Evolutionary conservation across 192 early-diverging fungal genomes (phyloP), one percentile per base, ranked within the genome.

Genomic region (Mortierella antarctica): DNA sequence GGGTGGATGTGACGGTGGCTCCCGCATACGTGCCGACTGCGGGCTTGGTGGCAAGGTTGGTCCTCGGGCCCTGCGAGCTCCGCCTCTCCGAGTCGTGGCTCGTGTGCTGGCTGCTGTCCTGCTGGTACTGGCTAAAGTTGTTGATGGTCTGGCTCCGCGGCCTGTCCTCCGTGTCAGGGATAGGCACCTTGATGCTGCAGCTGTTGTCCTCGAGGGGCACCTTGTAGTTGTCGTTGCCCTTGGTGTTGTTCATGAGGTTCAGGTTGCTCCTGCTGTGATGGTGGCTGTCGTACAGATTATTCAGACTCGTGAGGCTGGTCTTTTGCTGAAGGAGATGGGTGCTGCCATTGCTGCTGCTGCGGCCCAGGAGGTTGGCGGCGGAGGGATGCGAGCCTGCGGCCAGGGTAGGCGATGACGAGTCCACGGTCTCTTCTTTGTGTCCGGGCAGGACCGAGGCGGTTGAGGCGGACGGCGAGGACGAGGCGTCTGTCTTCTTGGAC

Each of bases 11-110:
- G 51, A 57, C 59, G 42, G 66, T 75, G 17, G 65, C 57, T 14
- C 55, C 21, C 6, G 61, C 52, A 59, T 64, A 76, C 21, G 65
- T 49, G 10, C 66, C 74, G 40, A 53, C 45, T 4, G 59, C 41
- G 41, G 73, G 73, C 58, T 74, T 74, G 51, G 73, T 74, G 17
- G 73, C 73, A n/a, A 59, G n/a, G 41, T 67, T 74, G 31, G 52
- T 74, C 65, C 49, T 74, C 46, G 73, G 73, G 21, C 50, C 65
- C 23, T 74, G 73, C 0, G 64, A 51, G 57, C 48, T 58, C 18
- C 60, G 63, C 12, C 42, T 62, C 40, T 57, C 56, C 21, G 18
- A 41, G 6, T 61, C 41, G 5, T 60, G 51, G 39, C 48, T 59
- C 41, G 47, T 23, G 44, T 67, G 65, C 44, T 57, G 68, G 45